phyloP scores from a whole-genome alignment of 2,329 filamentous ascomycete species.

The Ceratocystis cacaofunesta region DNA sequence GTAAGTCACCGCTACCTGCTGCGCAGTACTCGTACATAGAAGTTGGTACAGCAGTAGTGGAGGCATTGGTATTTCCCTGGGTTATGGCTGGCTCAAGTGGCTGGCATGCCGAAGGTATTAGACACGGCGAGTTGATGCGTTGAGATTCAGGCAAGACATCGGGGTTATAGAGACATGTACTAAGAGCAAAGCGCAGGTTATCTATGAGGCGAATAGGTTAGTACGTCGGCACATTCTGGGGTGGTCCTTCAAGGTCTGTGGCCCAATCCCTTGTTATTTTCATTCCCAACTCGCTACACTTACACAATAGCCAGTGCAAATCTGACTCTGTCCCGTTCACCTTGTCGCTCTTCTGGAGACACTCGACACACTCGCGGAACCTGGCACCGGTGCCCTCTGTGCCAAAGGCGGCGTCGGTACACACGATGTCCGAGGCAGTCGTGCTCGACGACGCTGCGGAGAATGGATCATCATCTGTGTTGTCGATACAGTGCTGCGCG shows the following conservation, averaged over 20 bases:
- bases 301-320: conserved; percentile 34
- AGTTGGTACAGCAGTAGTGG: conserved; percentile 18
- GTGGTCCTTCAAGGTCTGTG: too few species aligned
- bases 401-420: conserved; percentile 29
- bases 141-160: conserved; percentile 23
- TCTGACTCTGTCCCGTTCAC: conserved; percentile 29
- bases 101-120: conserved; percentile 28
- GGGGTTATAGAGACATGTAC: conserved; percentile 31
- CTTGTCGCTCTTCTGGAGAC: conserved; percentile 32
- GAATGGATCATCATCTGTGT: conserved; percentile 23
- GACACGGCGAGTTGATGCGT: conserved; percentile 29
- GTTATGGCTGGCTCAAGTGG: conserved; percentile 28
- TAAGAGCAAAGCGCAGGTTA: conserved; percentile 35
- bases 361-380: conserved; percentile 33
- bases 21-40: conserved; percentile 30
- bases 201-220: conserved; percentile 24
- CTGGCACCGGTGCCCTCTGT: conserved; percentile 28
- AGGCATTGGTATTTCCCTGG: conserved; percentile 22
- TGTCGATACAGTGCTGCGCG: conserved; percentile 32
- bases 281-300: conserved; percentile 17
- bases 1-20: conserved; percentile 25
- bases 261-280: not conserved
- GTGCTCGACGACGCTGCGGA: conserved; percentile 29
- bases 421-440: conserved; percentile 33
- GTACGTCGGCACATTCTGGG: too few species aligned